These are phyloP conservation scores for Cercospora berteroae DNA, from an alignment of 2,329 filamentous ascomycete genomes.

Conservation along the genomic window DNA sequence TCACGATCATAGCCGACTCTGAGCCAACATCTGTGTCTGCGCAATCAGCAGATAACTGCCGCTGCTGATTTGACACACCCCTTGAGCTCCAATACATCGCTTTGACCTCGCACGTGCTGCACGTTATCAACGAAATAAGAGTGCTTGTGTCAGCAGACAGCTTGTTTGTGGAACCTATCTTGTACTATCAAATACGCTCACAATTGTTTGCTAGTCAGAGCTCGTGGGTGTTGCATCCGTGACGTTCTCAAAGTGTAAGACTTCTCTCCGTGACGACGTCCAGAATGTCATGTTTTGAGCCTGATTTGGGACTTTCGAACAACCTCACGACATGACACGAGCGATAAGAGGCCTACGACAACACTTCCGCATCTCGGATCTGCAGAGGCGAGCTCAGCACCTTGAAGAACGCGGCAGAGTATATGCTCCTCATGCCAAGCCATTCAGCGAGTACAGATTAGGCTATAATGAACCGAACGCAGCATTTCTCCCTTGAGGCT, in stretches of 20 bases:
- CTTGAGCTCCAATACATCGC: neutral
- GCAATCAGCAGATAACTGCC: neutral
- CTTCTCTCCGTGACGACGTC: neutral
- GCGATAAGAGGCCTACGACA: neutral
- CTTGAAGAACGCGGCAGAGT: neutral
- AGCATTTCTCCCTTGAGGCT: neutral
- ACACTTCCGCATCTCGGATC: neutral
- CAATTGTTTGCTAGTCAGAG: neutral
- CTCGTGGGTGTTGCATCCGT: neutral
- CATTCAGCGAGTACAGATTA: neutral
- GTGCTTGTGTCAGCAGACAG: neutral
- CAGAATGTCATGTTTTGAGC: neutral
- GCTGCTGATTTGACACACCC: neutral
- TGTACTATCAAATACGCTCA: neutral
- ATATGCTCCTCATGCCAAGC: constrained; percentile 2
- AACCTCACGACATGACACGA: neutral
- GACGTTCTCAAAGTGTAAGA: neutral
- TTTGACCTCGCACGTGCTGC: neutral
- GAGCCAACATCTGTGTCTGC: neutral
- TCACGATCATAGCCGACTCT: neutral
- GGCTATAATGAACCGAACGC: neutral
- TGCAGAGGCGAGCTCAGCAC: neutral
- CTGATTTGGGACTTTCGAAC: neutral
- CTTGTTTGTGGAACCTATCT: neutral
- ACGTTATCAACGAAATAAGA: neutral